Conservation (phyloP, 257 asterid species). For the Cynanchum wilfordii region DNA sequence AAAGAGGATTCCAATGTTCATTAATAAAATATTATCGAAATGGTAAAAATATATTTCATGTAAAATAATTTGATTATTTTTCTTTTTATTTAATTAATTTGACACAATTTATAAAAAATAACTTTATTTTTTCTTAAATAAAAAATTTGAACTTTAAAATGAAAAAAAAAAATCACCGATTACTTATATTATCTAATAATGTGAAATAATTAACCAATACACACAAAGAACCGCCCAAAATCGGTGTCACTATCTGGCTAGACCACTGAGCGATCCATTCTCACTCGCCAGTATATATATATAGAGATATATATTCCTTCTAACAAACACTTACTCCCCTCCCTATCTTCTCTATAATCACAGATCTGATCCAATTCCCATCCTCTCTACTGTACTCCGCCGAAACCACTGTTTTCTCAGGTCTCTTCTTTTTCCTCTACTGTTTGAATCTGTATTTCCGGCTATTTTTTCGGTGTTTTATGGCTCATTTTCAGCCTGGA, state of each 20-base stretch:
- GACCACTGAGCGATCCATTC: conserved; percentile 4
- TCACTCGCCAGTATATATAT: not conserved
- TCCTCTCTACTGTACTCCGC: not conserved
- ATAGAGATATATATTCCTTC: not conserved
- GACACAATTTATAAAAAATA: too few relatives aligned
- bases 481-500: not conserved
- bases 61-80: too few relatives aligned
- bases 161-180: too few relatives aligned
- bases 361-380: conserved; percentile 6
- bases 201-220: not conserved
- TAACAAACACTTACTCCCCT: not conserved
- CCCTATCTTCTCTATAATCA: not conserved
- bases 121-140: too few relatives aligned
- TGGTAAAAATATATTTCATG: too few relatives aligned
- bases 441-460: not conserved
- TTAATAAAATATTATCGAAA: too few relatives aligned
- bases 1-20: too few relatives aligned
- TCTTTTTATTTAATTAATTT: too few relatives aligned
- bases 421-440: not conserved
- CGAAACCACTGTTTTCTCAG: not conserved
- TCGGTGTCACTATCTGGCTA: not conserved
- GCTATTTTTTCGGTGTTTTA: not conserved
- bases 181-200: too few relatives aligned
- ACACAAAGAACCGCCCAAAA: not conserved
- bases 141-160: too few relatives aligned